phyloP scores from a whole-genome alignment of 139 green algal species.

The Gonium pectorale region DNA sequence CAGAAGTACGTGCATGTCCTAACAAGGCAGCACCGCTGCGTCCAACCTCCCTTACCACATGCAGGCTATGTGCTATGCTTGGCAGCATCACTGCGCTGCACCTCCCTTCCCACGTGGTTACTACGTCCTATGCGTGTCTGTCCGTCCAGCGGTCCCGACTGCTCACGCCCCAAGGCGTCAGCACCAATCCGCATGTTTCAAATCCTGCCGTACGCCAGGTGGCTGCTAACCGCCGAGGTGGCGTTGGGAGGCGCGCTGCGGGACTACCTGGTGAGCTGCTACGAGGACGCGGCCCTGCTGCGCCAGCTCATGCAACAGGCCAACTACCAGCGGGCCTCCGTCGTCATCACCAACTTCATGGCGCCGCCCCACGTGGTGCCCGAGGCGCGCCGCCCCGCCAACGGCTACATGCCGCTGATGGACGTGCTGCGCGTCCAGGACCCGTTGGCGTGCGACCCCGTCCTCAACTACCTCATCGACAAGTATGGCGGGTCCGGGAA shows the following conservation, averaged over 20 bases:
- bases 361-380: slow-evolving; percentile 34
- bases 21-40: no score
- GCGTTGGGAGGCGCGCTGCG: slow-evolving; percentile 13
- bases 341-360: slow-evolving; percentile 25
- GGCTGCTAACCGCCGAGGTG: slow-evolving; percentile 27
- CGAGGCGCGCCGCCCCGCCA: neutral
- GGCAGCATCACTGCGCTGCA: no score
- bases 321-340: neutral
- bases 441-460: neutral
- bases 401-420: slow-evolving; percentile 28
- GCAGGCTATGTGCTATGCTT: no score
- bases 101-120: no score
- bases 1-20: slow-evolving; percentile 35
- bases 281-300: slow-evolving; percentile 34
- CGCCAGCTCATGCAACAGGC: neutral
- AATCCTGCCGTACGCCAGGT: no score
- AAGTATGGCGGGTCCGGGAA: slow-evolving; percentile 5
- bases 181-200: no score
- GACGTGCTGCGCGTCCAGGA: slow-evolving; percentile 46
- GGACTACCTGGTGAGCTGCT: slow-evolving; percentile 46
- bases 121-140: no score
- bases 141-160: no score
- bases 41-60: no score
- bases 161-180: no score
- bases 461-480: slow-evolving; percentile 59